A percentile compares a stretch with the other conserved stretches of the same genome.
These are phyloP conservation scores for Phytophthora fragariae DNA, from an alignment of 352 stramenopile genomes.

Conservation along the genomic window DNA sequence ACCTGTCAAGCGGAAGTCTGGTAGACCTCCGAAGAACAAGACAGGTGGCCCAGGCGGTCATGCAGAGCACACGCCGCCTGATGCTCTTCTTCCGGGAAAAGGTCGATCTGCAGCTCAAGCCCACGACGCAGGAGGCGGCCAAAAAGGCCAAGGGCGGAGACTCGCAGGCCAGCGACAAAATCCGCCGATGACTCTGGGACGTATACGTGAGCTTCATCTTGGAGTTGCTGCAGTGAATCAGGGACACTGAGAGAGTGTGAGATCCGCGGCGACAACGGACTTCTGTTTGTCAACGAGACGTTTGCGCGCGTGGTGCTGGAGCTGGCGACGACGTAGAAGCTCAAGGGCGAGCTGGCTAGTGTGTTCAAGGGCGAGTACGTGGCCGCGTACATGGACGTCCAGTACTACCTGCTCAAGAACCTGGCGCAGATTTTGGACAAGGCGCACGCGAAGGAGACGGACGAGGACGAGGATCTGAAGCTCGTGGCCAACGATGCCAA, in stretches of 20 bases:
- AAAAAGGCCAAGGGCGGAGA: slow-evolving; percentile 31
- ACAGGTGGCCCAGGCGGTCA: slow-evolving; percentile 66
- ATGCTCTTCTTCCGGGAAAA: slow-evolving; percentile 88
- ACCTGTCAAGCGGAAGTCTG: slow-evolving; percentile 56
- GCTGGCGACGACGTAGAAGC: slow-evolving; percentile 65
- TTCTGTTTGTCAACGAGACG: slow-evolving; percentile 45
- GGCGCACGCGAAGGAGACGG: slow-evolving; percentile 27
- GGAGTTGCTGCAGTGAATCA: no score
- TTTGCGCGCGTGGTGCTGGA: slow-evolving; percentile 83
- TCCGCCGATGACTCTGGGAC: slow-evolving; percentile 9
- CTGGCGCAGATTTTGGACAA: slow-evolving; percentile 67
- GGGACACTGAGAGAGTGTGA: no score
- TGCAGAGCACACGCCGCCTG: slow-evolving; percentile 83
- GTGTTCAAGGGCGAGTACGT: slow-evolving; percentile 91
- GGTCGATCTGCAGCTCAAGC: slow-evolving; percentile 55
- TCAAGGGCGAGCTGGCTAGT: slow-evolving; percentile 83
- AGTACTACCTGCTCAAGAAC: slow-evolving; percentile 90
- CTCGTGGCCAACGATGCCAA: slow-evolving; percentile 55
- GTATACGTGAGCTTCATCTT: no score
- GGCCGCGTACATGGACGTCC: slow-evolving; percentile 82
- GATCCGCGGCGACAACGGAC: no score
- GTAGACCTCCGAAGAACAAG: slow-evolving; percentile 55
- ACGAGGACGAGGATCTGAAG: slow-evolving; percentile 52
- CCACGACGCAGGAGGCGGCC: slow-evolving; percentile 51
- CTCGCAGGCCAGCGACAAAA: no score